A percentile compares a stretch with the other conserved stretches of the same genome.
phyloP scores from a whole-genome alignment of 768 basidiomycete genomes.

The Paxillus ammoniavirescens region DNA sequence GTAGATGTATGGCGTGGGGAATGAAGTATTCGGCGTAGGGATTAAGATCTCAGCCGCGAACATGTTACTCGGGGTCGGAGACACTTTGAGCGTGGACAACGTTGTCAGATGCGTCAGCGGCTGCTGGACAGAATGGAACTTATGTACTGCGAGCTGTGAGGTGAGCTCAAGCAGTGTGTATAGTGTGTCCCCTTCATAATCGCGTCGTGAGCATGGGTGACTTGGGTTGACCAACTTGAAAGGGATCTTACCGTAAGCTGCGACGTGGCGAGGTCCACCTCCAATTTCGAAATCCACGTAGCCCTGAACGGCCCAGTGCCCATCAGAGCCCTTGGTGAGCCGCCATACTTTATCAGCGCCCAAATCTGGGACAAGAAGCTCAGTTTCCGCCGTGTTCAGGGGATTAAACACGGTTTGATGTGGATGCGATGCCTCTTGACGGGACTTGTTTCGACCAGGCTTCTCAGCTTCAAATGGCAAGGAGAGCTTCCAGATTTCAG shows the following conservation, averaged over 20 bases:
- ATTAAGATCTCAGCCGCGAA: slow-evolving; percentile 70
- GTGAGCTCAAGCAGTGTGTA: slow-evolving; percentile 71
- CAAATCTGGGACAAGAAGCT: slow-evolving; percentile 73
- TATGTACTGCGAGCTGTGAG: slow-evolving; percentile 56
- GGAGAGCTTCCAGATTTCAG: slow-evolving; percentile 35
- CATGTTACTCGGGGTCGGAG: slow-evolving; percentile 47
- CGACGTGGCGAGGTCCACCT: slow-evolving; percentile 71
- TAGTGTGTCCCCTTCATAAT: slow-evolving; percentile 49
- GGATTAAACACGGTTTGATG: slow-evolving; percentile 59
- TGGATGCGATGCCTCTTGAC: slow-evolving; percentile 75
- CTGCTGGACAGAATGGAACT: slow-evolving; percentile 42
- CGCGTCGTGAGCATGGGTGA: not conserved
- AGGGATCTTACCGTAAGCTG: slow-evolving; percentile 50
- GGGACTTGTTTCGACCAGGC: slow-evolving; percentile 59
- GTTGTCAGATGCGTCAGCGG: slow-evolving; percentile 38
- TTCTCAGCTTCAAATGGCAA: slow-evolving; percentile 40
- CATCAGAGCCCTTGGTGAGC: slow-evolving; percentile 42
- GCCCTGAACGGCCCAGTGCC: slow-evolving; percentile 49
- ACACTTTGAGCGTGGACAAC: slow-evolving; percentile 49
- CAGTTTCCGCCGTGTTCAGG: slow-evolving; percentile 45
- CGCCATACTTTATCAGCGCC: slow-evolving; percentile 70
- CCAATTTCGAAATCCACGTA: slow-evolving; percentile 51
- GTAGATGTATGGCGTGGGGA: slow-evolving; percentile 61
- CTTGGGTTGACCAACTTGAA: too few relatives aligned
- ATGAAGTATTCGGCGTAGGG: slow-evolving; percentile 49